Evolutionary conservation across 2,329 filamentous ascomycete species (phyloP).

Genomic region (Helminthosporium solani): DNA sequence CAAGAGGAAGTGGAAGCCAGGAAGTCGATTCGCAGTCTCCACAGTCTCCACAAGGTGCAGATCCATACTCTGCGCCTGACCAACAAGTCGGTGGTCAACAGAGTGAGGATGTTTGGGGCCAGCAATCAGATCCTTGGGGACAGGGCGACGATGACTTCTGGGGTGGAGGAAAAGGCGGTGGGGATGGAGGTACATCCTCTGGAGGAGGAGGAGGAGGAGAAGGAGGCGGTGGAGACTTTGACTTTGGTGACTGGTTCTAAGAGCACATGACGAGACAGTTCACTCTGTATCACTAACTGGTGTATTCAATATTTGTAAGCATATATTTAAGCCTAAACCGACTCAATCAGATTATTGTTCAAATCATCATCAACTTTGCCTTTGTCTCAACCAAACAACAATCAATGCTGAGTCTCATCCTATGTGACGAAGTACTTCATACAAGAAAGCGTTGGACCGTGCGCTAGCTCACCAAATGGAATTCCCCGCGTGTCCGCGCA

Average conservation of each 20-base stretch:
- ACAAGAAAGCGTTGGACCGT: too few species aligned
- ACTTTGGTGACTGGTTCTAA: conserved; percentile 30
- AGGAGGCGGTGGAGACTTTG: conserved; percentile 23
- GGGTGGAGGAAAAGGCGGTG: conserved; percentile 20
- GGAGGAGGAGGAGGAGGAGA: conserved; percentile 22
- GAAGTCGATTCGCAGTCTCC: conserved; percentile 28
- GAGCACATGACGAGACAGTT: not conserved
- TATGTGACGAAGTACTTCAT: too few species aligned
- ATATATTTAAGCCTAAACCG: too few species aligned
- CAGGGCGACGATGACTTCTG: conserved; percentile 32
- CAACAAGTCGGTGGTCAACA: conserved; percentile 17
- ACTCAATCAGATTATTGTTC: too few species aligned
- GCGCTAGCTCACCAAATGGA: too few species aligned
- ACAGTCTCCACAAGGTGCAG: conserved; percentile 29
- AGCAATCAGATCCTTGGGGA: conserved; percentile 27
- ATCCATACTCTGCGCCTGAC: conserved; percentile 21
- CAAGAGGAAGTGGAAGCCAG: conserved; percentile 34
- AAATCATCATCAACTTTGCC: too few species aligned
- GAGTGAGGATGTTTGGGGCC: conserved; percentile 32
- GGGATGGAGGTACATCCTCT: conserved; percentile 32
- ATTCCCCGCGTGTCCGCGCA: too few species aligned
- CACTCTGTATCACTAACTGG: not conserved
- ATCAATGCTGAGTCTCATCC: too few species aligned
- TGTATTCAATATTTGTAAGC: not conserved
- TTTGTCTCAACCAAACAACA: too few species aligned